Conservation (phyloP, 495 filamentous ascomycete species). For the Penicillium salamii region DNA sequence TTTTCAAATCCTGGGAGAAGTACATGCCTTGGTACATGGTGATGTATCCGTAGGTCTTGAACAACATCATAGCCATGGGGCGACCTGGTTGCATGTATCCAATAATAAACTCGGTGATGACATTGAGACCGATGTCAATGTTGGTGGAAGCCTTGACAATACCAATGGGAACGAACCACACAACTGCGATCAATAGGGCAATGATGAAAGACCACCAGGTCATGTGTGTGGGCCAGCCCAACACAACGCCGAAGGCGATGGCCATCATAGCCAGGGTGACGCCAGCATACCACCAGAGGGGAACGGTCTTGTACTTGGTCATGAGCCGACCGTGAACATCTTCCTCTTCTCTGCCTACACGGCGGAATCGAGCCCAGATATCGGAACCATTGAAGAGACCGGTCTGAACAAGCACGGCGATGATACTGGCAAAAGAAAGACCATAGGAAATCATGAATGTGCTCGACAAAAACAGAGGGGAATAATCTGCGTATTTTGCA, state of each 20-base stretch:
- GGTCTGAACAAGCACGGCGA: conserved; percentile 53
- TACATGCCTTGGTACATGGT: conserved; percentile 54
- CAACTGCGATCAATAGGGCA: conserved; percentile 43
- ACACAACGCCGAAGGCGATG: conserved; percentile 49
- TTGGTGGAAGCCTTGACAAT: conserved; percentile 55
- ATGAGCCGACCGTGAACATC: conserved; percentile 67
- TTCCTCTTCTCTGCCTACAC: conserved; percentile 53
- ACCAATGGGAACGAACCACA: conserved; percentile 54
- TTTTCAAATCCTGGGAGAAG: conserved; percentile 52
- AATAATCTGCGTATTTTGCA: conserved; percentile 53
- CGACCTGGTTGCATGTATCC: conserved; percentile 61
- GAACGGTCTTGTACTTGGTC: conserved; percentile 54
- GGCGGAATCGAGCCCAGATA: conserved; percentile 48
- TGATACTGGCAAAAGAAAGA: conserved; percentile 57
- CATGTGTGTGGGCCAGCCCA: conserved; percentile 51
- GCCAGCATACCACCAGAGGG: conserved; percentile 61
- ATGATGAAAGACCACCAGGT: conserved; percentile 55
- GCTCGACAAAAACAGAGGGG: conserved; percentile 59
- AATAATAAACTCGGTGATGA: conserved; percentile 61
- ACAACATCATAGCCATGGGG: conserved; percentile 65
- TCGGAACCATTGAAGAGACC: conserved; percentile 55
- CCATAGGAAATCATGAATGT: conserved; percentile 59
- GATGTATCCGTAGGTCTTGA: conserved; percentile 62
- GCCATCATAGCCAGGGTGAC: conserved; percentile 49
- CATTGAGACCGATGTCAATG: conserved; percentile 53